These are phyloP conservation scores for Tulasnella sp. DNA, from an alignment of 768 basidiomycete species.

Conservation along the genomic window DNA sequence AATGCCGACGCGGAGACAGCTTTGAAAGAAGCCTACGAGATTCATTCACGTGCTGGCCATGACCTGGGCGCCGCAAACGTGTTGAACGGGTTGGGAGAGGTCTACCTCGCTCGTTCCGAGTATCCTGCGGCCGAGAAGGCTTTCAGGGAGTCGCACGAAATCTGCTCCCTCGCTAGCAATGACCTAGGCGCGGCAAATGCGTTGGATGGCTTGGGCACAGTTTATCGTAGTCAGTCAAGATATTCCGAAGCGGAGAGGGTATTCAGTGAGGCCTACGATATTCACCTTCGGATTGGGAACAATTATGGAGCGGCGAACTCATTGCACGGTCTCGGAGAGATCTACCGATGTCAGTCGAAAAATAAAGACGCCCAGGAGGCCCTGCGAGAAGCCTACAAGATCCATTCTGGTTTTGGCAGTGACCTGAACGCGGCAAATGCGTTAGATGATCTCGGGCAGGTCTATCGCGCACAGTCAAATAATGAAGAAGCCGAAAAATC, in stretches of 20 bases:
- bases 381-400: background rate
- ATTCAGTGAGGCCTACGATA: background rate
- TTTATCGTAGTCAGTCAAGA: background rate
- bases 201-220: background rate
- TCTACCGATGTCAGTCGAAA: background rate
- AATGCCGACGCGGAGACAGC: background rate
- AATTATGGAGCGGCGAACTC: background rate
- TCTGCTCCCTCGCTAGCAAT: background rate
- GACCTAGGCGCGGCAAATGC: background rate
- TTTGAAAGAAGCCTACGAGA: background rate
- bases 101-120: background rate
- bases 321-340: background rate
- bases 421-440: background rate
- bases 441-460: background rate
- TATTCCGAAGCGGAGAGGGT: background rate
- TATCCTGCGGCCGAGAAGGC: background rate
- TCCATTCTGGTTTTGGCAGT: background rate
- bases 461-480: background rate
- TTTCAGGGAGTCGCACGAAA: background rate
- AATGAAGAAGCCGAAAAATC: background rate
- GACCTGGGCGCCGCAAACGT: background rate
- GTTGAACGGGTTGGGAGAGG: background rate
- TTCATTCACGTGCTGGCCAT: background rate
- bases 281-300: background rate
- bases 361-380: background rate